Evolutionary conservation across 441 rosid species (phyloP).

Genomic region (Gossypium trilobum): DNA sequence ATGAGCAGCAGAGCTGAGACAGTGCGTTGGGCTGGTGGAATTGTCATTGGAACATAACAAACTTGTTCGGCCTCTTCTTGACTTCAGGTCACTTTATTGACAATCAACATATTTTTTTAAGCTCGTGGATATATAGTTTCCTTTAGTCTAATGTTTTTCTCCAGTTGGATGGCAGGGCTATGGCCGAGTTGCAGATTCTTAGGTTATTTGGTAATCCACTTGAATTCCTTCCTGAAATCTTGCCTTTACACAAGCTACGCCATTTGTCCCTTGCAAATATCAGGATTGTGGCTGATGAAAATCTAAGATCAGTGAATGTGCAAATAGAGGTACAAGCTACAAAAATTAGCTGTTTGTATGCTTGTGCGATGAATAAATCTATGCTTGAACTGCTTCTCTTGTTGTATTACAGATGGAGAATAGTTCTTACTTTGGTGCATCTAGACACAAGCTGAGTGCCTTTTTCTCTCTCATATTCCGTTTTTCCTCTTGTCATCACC

Average conservation of each 20-base stretch:
- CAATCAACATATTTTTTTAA: conserved; percentile 13
- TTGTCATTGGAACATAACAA: conserved; percentile 88
- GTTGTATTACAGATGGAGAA: conserved; percentile 65
- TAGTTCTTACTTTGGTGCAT: conserved; percentile 84
- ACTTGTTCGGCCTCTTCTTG: conserved; percentile 92
- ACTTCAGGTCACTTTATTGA: conserved; percentile 69
- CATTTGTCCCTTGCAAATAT: conserved; percentile 88
- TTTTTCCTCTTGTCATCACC: conserved; percentile 95
- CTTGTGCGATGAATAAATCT: conserved; percentile 11
- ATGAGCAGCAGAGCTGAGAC: conserved; percentile 75
- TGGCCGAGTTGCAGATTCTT: conserved; percentile 73
- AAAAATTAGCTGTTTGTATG: conserved; percentile 5
- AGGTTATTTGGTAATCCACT: conserved; percentile 92
- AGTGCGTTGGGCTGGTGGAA: conserved; percentile 67
- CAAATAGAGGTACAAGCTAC: conserved; percentile 67
- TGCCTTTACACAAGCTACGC: conserved; percentile 77
- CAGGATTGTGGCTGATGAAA: conserved; percentile 83
- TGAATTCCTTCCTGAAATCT: conserved; percentile 93
- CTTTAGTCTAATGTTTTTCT: conserved; percentile 32
- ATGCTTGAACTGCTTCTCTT: conserved; percentile 12
- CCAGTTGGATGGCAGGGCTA: conserved; percentile 64
- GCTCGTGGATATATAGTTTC: conserved; percentile 13
- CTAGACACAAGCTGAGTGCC: conserved; percentile 90
- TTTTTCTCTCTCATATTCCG: conserved; percentile 96
- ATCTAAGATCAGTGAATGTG: conserved; percentile 76